phyloP scores from a whole-genome alignment of 1,139 yeast genomes.

The Saccharomyces hybrid region DNA sequence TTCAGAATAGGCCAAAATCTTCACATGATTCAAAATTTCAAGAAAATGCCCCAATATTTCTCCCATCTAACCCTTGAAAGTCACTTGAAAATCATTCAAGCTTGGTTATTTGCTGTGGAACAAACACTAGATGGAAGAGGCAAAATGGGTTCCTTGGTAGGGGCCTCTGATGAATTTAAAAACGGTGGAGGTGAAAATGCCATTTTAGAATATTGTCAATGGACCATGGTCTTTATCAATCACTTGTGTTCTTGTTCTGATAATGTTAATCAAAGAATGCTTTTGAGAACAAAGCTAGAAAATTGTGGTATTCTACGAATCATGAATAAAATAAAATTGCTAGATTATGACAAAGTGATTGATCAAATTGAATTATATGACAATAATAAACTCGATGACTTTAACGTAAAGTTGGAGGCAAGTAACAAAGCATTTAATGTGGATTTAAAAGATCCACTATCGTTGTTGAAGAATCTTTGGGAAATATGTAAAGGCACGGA shows the following conservation, averaged over 20 bases:
- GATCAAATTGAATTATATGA: conserved; percentile 62
- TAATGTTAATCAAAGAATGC: conserved; percentile 62
- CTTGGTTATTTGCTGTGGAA: conserved; percentile 75
- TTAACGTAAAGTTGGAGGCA: conserved; percentile 52
- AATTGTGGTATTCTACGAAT: conserved; percentile 69
- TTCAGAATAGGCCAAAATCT: conserved; percentile 39
- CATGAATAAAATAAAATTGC: conserved; percentile 50
- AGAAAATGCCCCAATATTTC: conserved; percentile 17
- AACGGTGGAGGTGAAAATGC: conserved; percentile 55
- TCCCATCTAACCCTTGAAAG: conserved; percentile 24
- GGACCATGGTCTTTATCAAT: conserved; percentile 70
- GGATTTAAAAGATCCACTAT: conserved; percentile 69
- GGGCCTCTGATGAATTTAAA: conserved; percentile 83
- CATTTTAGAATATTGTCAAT: conserved; percentile 69
- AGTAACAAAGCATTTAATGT: conserved; percentile 56
- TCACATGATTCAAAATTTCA: conserved; percentile 39
- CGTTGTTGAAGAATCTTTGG: conserved; percentile 64
- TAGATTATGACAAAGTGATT: conserved; percentile 56
- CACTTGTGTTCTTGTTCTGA: conserved; percentile 60
- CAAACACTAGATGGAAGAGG: conserved; percentile 82
- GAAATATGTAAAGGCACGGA: conserved; percentile 61
- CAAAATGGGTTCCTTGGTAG: conserved; percentile 80
- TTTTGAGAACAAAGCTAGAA: conserved; percentile 66
- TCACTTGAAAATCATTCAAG: conserved; percentile 56
- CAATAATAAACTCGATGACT: conserved; percentile 63